Conservation (phyloP, 2,329 filamentous ascomycete genomes). For the Phialophora tarda region DNA sequence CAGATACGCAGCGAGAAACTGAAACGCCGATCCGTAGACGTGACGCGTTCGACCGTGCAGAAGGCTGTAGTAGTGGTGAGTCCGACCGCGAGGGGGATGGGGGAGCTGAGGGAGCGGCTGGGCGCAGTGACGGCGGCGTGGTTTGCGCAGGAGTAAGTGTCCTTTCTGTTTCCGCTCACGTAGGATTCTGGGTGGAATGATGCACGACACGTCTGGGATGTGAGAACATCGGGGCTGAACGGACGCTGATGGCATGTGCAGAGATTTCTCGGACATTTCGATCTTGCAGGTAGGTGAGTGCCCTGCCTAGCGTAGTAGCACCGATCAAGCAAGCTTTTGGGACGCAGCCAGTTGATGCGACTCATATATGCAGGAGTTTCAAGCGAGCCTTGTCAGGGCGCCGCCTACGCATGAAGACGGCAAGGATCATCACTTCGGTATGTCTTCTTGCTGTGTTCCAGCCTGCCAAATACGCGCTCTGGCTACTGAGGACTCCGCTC, state of each 20-base stretch:
- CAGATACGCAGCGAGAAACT: slow-evolving; percentile 83
- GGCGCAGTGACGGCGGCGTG: slow-evolving; percentile 91
- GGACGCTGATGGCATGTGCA: slow-evolving; percentile 39
- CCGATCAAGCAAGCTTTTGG: background rate
- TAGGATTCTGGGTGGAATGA: background rate
- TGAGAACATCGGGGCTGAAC: background rate
- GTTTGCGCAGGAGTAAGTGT: slow-evolving; percentile 80
- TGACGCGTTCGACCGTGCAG: slow-evolving; percentile 96
- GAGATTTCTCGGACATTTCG: slow-evolving; percentile 87
- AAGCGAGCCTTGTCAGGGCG: slow-evolving; percentile 75
- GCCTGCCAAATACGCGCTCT: slow-evolving; percentile 4
- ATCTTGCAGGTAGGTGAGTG: slow-evolving; percentile 68
- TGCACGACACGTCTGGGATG: background rate
- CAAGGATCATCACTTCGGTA: slow-evolving; percentile 84
- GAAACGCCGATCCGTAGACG: slow-evolving; percentile 79
- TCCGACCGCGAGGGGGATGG: slow-evolving; percentile 87
- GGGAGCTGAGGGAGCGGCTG: slow-evolving; percentile 85
- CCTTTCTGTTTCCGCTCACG: background rate
- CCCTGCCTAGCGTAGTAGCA: background rate
- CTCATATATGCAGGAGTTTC: slow-evolving; percentile 68
- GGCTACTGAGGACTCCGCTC: background rate
- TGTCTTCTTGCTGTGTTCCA: background rate
- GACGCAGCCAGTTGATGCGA: background rate
- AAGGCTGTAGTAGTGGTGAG: slow-evolving; percentile 97
- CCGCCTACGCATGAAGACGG: slow-evolving; percentile 70